Evolutionary conservation across 495 filamentous ascomycete species (phyloP).

Genomic region (Penicillium atrosanguineum): DNA sequence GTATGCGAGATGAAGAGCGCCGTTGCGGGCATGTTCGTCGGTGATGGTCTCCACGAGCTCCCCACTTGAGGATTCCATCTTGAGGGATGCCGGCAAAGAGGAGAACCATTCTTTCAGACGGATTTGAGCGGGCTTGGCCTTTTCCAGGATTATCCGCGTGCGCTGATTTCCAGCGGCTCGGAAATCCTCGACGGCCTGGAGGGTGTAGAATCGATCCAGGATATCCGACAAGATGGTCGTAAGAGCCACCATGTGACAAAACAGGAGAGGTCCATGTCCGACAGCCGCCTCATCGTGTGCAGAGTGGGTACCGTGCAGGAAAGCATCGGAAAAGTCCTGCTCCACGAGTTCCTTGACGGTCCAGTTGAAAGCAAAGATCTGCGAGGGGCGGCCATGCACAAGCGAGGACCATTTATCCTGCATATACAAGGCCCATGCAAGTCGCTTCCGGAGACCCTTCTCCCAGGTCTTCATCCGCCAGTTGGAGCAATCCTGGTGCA

Average conservation of each 20-base stretch:
- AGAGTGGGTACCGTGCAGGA: constrained; percentile 30
- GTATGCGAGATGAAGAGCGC: constrained; percentile 59
- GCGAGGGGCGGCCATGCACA: constrained; percentile 54
- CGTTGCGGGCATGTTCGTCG: constrained; percentile 43
- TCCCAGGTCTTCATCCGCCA: constrained; percentile 56
- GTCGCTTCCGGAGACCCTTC: constrained; percentile 53
- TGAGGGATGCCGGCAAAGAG: constrained; percentile 48
- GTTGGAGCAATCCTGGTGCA: constrained; percentile 55
- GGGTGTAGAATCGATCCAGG: constrained; percentile 59
- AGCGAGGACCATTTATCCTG: constrained; percentile 61
- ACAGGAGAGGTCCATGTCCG: constrained; percentile 48
- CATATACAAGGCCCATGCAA: constrained; percentile 60
- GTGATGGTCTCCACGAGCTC: constrained; percentile 42
- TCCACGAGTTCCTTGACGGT: constrained; percentile 53
- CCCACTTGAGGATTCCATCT: constrained; percentile 49
- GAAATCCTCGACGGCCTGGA: constrained; percentile 54
- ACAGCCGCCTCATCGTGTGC: constrained; percentile 37
- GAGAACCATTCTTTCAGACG: constrained; percentile 59
- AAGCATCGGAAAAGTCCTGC: constrained; percentile 48
- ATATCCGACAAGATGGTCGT: constrained; percentile 61
- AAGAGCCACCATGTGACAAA: constrained; percentile 58
- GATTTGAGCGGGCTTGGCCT: constrained; percentile 60
- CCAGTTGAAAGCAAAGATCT: constrained; percentile 56
- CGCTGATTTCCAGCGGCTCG: constrained; percentile 47
- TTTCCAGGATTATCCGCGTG: constrained; percentile 55